Conservation (phyloP, 2,329 filamentous ascomycete species). For the Neospermospora avenae region DNA sequence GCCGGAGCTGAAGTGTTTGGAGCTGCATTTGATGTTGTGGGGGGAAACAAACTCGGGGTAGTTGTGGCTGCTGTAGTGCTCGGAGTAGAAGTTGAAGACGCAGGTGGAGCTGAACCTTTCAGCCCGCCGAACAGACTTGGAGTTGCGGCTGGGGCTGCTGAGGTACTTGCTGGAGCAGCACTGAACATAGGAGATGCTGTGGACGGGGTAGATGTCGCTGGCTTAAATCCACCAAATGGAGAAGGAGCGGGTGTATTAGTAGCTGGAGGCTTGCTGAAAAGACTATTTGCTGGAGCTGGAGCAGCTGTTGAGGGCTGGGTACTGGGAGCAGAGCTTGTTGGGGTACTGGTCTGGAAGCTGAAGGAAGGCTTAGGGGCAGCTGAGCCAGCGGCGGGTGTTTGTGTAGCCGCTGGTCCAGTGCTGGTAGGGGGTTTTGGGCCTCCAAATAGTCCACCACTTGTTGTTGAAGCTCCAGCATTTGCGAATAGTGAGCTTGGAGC, state of each 20-base stretch:
- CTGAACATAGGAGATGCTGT: conserved; percentile 29
- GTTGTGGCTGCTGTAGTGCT: conserved; percentile 20
- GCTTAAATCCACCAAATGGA: conserved; percentile 14
- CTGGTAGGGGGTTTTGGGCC: conserved; percentile 10
- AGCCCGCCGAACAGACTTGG: conserved; percentile 13
- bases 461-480: conserved; percentile 13
- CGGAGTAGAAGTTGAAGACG: conserved; percentile 22
- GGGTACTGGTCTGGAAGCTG: conserved; percentile 20
- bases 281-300: conserved; percentile 14
- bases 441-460: conserved; percentile 19
- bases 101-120: conserved; percentile 2
- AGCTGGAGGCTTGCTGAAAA: conserved; percentile 8
- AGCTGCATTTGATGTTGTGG: conserved; percentile 23
- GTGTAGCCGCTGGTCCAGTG: conserved; percentile 9
- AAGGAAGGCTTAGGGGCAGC: conserved; percentile 21
- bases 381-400: conserved; percentile 15
- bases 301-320: conserved; percentile 16
- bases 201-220: conserved; percentile 20
- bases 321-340: conserved; percentile 5
- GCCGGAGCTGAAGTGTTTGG: conserved; percentile 32
- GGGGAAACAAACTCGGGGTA: conserved; percentile 35
- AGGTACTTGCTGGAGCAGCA: conserved; percentile 25
- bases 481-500: conserved; percentile 2
- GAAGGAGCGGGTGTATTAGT: conserved; percentile 12
- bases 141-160: conserved; percentile 20